phyloP scores from a whole-genome alignment of 805 yeast species.

The Candida boidinii region DNA sequence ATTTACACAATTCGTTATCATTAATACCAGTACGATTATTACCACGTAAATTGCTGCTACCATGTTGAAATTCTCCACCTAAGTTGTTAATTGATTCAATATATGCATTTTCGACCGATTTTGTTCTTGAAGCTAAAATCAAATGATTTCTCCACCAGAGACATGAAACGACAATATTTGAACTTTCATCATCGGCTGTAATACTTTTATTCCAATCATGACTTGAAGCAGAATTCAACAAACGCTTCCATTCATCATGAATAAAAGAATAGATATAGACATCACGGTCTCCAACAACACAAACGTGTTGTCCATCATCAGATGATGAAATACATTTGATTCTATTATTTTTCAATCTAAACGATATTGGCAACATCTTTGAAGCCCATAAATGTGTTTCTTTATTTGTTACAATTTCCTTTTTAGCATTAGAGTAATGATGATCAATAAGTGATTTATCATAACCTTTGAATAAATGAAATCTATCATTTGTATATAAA shows the following conservation, averaged over 20 bases:
- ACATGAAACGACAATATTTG: conserved; percentile 28
- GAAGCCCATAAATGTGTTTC: conserved; percentile 39
- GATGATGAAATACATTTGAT: conserved; percentile 33
- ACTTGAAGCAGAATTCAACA: conserved; percentile 22
- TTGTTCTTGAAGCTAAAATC: conserved; percentile 17
- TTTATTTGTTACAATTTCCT: conserved; percentile 16
- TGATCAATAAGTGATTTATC: conserved; percentile 33
- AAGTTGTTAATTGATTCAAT: conserved; percentile 17
- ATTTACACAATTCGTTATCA: conserved; percentile 8
- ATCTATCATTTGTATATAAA: conserved; percentile 28
- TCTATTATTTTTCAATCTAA: conserved; percentile 34
- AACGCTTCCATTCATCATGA: conserved; percentile 38
- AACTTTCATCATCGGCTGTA: conserved; percentile 23
- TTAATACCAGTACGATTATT: conserved; percentile 11
- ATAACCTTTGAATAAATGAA: conserved; percentile 37
- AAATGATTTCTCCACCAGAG: conserved; percentile 26
- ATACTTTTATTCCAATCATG: conserved; percentile 18
- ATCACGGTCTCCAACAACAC: conserved; percentile 41
- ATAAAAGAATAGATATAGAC: conserved; percentile 31
- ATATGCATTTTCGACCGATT: too few species aligned
- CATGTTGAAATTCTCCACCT: too few species aligned
- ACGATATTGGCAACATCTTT: conserved; percentile 36
- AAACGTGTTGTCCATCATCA: conserved; percentile 38
- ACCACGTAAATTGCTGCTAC: too few species aligned
- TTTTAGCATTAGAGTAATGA: conserved; percentile 17